phyloP scores from a whole-genome alignment of 257 asterid genomes.

The Jacaranda mimosifolia region DNA sequence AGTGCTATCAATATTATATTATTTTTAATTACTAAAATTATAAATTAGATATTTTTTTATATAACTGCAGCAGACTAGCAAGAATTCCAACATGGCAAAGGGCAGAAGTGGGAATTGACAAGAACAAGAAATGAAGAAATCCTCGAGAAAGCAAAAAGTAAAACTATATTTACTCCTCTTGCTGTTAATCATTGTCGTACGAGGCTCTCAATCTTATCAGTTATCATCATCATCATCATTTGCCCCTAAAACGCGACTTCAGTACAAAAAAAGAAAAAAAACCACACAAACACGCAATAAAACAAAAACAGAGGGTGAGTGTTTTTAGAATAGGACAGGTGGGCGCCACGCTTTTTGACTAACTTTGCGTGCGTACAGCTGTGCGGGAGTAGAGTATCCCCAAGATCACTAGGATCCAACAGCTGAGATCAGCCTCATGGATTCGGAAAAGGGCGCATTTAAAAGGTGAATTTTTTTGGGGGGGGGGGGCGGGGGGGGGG shows the following conservation, averaged over 20 bases:
- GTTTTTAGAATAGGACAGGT: constrained; percentile 25
- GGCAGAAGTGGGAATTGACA: not conserved
- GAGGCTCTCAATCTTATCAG: constrained; percentile 8
- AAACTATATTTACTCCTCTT: not conserved
- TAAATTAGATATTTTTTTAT: too few relatives aligned
- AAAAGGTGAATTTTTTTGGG: constrained; percentile 25
- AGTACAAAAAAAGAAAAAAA: not conserved
- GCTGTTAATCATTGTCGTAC: not conserved
- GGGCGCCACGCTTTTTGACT: constrained; percentile 49
- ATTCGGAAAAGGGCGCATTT: not conserved
- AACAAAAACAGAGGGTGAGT: not conserved
- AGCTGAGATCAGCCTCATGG: constrained; percentile 37
- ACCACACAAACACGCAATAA: not conserved
- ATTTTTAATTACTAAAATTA: too few relatives aligned
- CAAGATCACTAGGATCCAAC: constrained; percentile 18
- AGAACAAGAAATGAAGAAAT: not conserved
- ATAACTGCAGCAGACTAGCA: not conserved
- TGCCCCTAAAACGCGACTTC: constrained; percentile 21
- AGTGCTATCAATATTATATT: too few relatives aligned
- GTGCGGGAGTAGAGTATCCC: not conserved
- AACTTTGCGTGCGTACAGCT: constrained; percentile 45
- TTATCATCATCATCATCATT: not conserved
- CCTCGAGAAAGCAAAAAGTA: constrained; percentile 15
- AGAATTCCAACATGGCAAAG: not conserved
- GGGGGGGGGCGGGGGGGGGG: too few relatives aligned